A percentile compares a stretch with the other conserved stretches of the same genome.
phyloP scores from a whole-genome alignment of 495 filamentous ascomycete genomes.

The Oleoguttula mirabilis region DNA sequence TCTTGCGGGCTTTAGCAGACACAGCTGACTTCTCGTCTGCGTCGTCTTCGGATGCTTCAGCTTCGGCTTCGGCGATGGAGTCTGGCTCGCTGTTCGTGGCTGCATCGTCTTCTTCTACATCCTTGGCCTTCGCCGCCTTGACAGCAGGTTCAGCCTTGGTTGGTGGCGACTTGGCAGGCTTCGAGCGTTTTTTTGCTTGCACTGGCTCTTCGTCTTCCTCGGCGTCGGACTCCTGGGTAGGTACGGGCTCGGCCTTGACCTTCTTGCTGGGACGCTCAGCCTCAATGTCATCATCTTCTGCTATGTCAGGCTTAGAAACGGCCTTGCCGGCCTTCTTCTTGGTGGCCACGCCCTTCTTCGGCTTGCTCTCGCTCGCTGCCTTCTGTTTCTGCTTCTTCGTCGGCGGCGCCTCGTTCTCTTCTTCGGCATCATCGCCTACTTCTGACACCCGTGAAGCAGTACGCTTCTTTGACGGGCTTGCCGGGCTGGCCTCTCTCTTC shows the following conservation, averaged over 20 bases:
- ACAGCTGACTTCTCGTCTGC: slow-evolving; percentile 67
- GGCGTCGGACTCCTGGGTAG: background rate
- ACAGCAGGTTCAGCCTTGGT: background rate
- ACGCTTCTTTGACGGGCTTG: slow-evolving; percentile 15
- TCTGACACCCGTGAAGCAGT: slow-evolving; percentile 20
- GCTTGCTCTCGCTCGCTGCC: slow-evolving; percentile 11
- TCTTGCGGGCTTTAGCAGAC: slow-evolving; percentile 65
- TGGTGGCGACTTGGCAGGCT: slow-evolving; percentile 1
- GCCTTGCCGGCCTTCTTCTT: slow-evolving; percentile 15
- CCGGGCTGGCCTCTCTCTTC: slow-evolving; percentile 5
- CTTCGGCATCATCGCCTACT: slow-evolving; percentile 32
- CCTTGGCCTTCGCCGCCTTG: background rate
- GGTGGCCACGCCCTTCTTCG: slow-evolving; percentile 24
- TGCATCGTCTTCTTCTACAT: slow-evolving; percentile 6
- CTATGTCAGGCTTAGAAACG: slow-evolving; percentile 21
- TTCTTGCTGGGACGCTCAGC: background rate
- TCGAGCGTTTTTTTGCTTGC: slow-evolving; percentile 1
- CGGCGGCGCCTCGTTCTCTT: slow-evolving; percentile 39
- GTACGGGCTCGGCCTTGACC: no score
- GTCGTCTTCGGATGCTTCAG: slow-evolving; percentile 37
- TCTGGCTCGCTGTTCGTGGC: slow-evolving; percentile 16
- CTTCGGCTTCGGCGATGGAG: slow-evolving; percentile 21
- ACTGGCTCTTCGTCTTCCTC: background rate
- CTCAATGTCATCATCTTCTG: slow-evolving; percentile 32
- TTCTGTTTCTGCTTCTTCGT: slow-evolving; percentile 37